phyloP scores from a whole-genome alignment of 257 asterid genomes.

The Ilex aquifolium region DNA sequence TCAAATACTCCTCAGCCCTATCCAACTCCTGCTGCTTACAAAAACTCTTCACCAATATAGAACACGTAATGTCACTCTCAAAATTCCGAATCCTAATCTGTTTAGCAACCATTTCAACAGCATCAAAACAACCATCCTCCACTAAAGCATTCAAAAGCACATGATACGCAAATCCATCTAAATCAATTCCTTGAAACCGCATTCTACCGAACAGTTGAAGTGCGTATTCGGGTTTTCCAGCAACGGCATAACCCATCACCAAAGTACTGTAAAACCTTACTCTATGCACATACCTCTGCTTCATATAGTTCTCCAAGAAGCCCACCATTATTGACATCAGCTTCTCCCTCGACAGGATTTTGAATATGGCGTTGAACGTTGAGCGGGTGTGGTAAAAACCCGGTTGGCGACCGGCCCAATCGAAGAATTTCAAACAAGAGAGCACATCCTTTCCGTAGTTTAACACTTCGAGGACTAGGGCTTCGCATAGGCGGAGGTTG shows the following conservation, averaged over 20 bases:
- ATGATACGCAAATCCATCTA: slow-evolving; percentile 53
- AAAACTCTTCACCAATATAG: slow-evolving; percentile 52
- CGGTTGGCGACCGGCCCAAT: slow-evolving; percentile 82
- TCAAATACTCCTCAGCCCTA: slow-evolving; percentile 52
- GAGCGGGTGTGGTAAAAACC: slow-evolving; percentile 65
- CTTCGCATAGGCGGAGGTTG: slow-evolving; percentile 44
- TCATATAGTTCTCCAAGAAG: slow-evolving; percentile 33
- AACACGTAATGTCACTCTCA: slow-evolving; percentile 44
- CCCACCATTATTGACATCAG: slow-evolving; percentile 46
- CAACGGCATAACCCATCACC: slow-evolving; percentile 74
- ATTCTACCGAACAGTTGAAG: slow-evolving; percentile 67
- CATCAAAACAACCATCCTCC: slow-evolving; percentile 51
- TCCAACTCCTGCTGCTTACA: slow-evolving; percentile 54
- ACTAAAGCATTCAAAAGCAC: slow-evolving; percentile 69
- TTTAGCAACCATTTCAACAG: slow-evolving; percentile 36
- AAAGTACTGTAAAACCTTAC: slow-evolving; percentile 35
- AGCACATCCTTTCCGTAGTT: slow-evolving; percentile 49
- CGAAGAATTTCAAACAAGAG: slow-evolving; percentile 74
- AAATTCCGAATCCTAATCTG: slow-evolving; percentile 51
- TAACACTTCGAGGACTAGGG: slow-evolving; percentile 50
- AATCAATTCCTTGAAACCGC: slow-evolving; percentile 69
- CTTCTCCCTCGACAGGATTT: slow-evolving; percentile 49
- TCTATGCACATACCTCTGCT: slow-evolving; percentile 23
- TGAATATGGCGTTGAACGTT: slow-evolving; percentile 63
- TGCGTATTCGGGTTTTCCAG: slow-evolving; percentile 65